Evolutionary conservation across 352 stramenopile species (phyloP).

Genomic region (Pythium grandisporangium): DNA sequence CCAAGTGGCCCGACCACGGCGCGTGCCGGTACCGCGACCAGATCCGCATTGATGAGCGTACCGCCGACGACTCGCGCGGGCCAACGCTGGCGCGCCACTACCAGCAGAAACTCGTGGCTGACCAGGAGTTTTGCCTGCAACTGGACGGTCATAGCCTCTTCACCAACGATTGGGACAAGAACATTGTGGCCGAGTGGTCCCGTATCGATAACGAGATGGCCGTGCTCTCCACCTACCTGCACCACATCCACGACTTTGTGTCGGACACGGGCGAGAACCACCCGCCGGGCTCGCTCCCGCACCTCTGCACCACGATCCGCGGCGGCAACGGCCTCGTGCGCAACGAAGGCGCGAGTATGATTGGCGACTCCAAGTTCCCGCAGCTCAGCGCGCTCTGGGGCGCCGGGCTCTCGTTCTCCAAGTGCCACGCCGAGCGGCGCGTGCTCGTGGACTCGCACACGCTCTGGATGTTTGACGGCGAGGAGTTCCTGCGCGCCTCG

Average conservation of each 20-base stretch:
- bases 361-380: slow-evolving; percentile 56
- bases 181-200: slow-evolving; percentile 65
- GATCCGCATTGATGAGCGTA: slow-evolving; percentile 58
- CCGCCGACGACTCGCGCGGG: slow-evolving; percentile 60
- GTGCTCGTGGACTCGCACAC: slow-evolving; percentile 72
- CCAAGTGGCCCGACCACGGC: slow-evolving; percentile 51
- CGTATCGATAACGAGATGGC: slow-evolving; percentile 78
- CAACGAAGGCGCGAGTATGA: slow-evolving; percentile 76
- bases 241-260: slow-evolving; percentile 79
- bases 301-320: slow-evolving; percentile 68
- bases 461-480: slow-evolving; percentile 39
- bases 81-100: slow-evolving; percentile 72
- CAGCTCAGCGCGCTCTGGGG: slow-evolving; percentile 70
- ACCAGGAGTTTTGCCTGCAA: slow-evolving; percentile 82
- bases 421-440: slow-evolving; percentile 73
- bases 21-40: slow-evolving; percentile 61
- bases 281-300: slow-evolving; percentile 39
- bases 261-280: slow-evolving; percentile 73
- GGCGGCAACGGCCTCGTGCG: slow-evolving; percentile 59
- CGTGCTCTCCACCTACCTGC: slow-evolving; percentile 71
- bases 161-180: slow-evolving; percentile 75
- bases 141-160: slow-evolving; percentile 83
- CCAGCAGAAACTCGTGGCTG: slow-evolving; percentile 65
- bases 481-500: slow-evolving; percentile 26
- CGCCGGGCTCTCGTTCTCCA: slow-evolving; percentile 73